Base-by-base conservation (phyloP, 2,329 filamentous ascomycete species). In the Curvularia spicifera region DNA sequence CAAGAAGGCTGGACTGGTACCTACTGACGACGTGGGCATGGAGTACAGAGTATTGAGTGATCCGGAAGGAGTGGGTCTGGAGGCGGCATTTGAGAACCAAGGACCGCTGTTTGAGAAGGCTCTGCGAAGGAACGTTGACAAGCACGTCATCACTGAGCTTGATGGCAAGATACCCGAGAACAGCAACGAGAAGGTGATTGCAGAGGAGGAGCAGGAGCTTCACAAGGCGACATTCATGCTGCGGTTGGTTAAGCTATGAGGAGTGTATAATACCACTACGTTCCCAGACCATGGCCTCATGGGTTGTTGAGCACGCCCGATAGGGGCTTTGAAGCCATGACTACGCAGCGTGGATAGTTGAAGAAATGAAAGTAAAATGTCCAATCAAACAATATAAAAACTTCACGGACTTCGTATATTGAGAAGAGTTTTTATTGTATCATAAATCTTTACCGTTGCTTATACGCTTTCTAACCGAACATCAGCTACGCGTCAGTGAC, bases 21-120 rank as follows among this genome's bases (percentile, higher is more conserved):
- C 93, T 1, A 98, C 94, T 0, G 95, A 99, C 72, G 95, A 98
- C 72, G 89, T 99, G 62, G 91, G 90, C 80, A 97, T 99, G 91
- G 91, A 96, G 77, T 98, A 97, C 80, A 84, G 84, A 57, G 87
- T 98, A 5, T 79, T 96, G 48, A 84, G 86, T 7, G 93, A 97
- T 72, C 90, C 91, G 0, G 90, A 95, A 2, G 84, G 86, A 44
- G 84, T 93, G 58, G 91, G 91, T 5, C 77, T 97, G 24, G 86
- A 84, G 56, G 82, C 84, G 53, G 88, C 88, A 2, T 92, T 96
- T 71, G 82, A 85, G 64, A 84, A 84, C 37, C 91, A 96, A 71
- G 79, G 84, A 22, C 77, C 82, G 44, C 80, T 85, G 33, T 91
- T 96, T 71, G 88, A 90, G 76, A 95, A 92, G 81, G 88, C 88